Evolutionary conservation across 306 rosid species (phyloP), one percentile per base, ranked within the genome.

Genomic region (Trifolium subterraneum): DNA sequence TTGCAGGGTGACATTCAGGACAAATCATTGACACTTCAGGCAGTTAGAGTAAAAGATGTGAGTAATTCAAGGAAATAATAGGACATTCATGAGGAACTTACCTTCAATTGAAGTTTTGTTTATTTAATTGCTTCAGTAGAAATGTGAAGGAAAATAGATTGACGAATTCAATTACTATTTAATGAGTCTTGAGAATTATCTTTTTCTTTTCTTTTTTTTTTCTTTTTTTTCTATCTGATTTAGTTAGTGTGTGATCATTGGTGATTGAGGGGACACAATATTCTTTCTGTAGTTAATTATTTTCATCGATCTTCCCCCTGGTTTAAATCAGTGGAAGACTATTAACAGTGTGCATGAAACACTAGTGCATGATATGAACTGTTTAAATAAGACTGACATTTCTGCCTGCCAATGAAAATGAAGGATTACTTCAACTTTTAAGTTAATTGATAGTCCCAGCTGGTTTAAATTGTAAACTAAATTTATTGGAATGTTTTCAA

Each of bases 1-100:
- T 76, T 85, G 79, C 71, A 95, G 99, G 99, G 99, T 79, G 95
- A 95, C 81, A 75, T 95, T 85, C 98, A 92, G 71, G 99, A 92
- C 78, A 95, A 89, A 80, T 93, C 98, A 44, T 73, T 81, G 78
- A 80, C 58, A 12, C 91, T 95, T 45, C 99, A 92, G 86, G 90
- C 86, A 12, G 99, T 82, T 75, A 87, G 99, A 83, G 99, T 95
- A 47, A 95, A 95, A 80, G 99, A 95, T 81, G 99, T 95, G 82
- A 90, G 95, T 85, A 74, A 44, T 47, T 72, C 13, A 60, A 48
- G 35, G 68, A 71, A 39, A 14, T 39, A 55, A 67, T 55, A 42
- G 56, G 27, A 29, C 16, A 42, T 41, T n/a, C 55, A 27, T 76
- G 38, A 66, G 39, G 38, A 69, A 61, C 27, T 51, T 29, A 31